Evolutionary conservation across 148 eudicot species (phyloP).

Genomic region (Vaccinium corymbosum): DNA sequence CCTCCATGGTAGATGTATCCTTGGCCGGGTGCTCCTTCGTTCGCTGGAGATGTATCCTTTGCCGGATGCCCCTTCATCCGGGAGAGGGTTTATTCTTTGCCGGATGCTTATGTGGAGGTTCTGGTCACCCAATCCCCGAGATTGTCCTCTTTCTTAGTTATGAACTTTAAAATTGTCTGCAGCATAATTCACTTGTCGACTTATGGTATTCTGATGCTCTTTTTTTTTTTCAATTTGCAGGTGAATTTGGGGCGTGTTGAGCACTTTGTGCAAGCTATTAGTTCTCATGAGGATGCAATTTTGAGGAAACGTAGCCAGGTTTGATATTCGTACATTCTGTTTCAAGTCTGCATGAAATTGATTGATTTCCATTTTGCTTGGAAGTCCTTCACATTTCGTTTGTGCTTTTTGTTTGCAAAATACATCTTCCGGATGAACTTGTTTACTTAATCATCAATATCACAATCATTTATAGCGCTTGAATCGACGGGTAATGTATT

Average conservation of each 20-base stretch:
- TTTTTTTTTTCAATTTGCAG: slow-evolving; percentile 12
- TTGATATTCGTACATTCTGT: neutral
- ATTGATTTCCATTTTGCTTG: neutral
- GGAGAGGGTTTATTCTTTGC: neutral
- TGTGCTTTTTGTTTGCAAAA: neutral
- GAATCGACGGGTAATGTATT: neutral
- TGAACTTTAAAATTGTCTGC: slow-evolving; percentile 7
- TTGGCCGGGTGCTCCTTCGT: neutral
- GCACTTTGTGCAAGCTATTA: slow-evolving; percentile 34
- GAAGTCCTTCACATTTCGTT: neutral
- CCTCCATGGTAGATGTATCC: neutral
- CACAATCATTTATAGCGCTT: neutral
- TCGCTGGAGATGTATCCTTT: neutral
- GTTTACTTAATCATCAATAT: neutral
- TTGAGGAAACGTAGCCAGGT: slow-evolving; percentile 33
- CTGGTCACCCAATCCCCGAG: neutral
- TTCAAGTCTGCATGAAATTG: neutral
- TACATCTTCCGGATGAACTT: neutral
- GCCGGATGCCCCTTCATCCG: neutral
- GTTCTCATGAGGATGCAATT: slow-evolving; percentile 28
- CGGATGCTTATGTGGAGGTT: neutral
- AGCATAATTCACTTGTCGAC: slow-evolving; percentile 5
- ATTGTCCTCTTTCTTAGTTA: neutral
- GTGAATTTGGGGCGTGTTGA: slow-evolving; percentile 31
- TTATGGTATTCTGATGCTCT: neutral